Conservation (phyloP, 169 alveolate species). For the Cryptosporidium bovis region DNA sequence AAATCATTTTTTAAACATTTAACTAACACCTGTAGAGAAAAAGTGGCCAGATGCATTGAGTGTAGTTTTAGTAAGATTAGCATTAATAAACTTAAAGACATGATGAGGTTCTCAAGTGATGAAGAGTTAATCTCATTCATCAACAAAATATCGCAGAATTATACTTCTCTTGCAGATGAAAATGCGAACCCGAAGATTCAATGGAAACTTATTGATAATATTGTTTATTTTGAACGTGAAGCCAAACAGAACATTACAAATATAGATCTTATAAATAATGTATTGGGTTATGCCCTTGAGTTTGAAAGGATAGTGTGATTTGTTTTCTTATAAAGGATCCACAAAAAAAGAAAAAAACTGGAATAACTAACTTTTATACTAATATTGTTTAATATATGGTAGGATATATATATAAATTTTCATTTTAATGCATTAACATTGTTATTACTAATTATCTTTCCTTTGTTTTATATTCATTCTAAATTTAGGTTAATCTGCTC, state of each 20-base stretch:
- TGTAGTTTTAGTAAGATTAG: conserved; percentile 58
- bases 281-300: conserved; percentile 62
- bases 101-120: conserved; percentile 55
- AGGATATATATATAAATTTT: too few species aligned
- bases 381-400: too few species aligned
- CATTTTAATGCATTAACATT: too few species aligned
- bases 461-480: too few species aligned
- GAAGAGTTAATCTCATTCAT: conserved; percentile 54
- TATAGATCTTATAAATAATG: conserved; percentile 23
- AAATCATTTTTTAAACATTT: conserved; percentile 8
- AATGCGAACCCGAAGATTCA: not conserved
- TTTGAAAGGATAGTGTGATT: conserved; percentile 53
- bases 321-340: not conserved
- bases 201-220: conserved; percentile 54
- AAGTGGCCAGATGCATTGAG: conserved; percentile 70
- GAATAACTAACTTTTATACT: too few species aligned
- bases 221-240: conserved; percentile 30
- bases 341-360: too few species aligned
- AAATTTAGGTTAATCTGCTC: too few species aligned
- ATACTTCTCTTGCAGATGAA: not conserved
- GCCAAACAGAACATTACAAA: not conserved
- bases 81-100: conserved; percentile 29
- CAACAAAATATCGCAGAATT: conserved; percentile 23
- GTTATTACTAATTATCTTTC: too few species aligned
- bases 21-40: conserved; percentile 51